These are phyloP conservation scores for Trichopus zeylanicus DNA, from an alignment of 116 monocot genomes.

Conservation along the genomic window DNA sequence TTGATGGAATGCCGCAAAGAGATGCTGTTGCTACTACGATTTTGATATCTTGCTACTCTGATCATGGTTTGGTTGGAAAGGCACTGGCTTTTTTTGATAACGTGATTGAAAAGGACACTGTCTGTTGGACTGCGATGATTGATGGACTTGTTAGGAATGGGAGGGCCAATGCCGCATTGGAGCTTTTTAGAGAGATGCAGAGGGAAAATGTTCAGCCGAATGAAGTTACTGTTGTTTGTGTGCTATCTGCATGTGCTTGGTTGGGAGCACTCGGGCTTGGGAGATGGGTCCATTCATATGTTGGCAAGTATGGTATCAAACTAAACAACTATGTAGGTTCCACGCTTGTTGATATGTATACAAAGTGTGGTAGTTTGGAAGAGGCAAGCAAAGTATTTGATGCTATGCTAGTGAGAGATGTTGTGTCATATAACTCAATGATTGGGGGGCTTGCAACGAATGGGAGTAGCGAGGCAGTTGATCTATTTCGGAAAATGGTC, in stretches of 20 bases:
- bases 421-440: constrained; percentile 47
- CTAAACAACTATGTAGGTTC: constrained; percentile 32
- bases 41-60: constrained; percentile 22
- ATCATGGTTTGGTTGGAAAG: constrained; percentile 16
- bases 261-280: constrained; percentile 48
- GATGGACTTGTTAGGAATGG: constrained; percentile 37
- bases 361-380: constrained; percentile 40
- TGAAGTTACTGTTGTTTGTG: constrained; percentile 43
- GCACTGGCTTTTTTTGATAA: constrained; percentile 20
- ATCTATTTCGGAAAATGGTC: constrained; percentile 18
- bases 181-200: constrained; percentile 50
- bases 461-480: constrained; percentile 30
- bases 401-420: constrained; percentile 19
- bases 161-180: constrained; percentile 25
- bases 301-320: constrained; percentile 17
- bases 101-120: constrained; percentile 33
- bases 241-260: constrained; percentile 43
- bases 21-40: constrained; percentile 46
- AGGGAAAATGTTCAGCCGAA: constrained; percentile 35
- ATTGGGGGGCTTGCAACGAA: constrained; percentile 40
- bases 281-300: constrained; percentile 51
- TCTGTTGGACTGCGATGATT: constrained; percentile 66
- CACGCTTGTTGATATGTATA: constrained; percentile 52
- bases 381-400: constrained; percentile 27
- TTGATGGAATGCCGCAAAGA: constrained; percentile 27